Conservation (phyloP, 2,329 filamentous ascomycete genomes). For the Fusarium chuoi region DNA sequence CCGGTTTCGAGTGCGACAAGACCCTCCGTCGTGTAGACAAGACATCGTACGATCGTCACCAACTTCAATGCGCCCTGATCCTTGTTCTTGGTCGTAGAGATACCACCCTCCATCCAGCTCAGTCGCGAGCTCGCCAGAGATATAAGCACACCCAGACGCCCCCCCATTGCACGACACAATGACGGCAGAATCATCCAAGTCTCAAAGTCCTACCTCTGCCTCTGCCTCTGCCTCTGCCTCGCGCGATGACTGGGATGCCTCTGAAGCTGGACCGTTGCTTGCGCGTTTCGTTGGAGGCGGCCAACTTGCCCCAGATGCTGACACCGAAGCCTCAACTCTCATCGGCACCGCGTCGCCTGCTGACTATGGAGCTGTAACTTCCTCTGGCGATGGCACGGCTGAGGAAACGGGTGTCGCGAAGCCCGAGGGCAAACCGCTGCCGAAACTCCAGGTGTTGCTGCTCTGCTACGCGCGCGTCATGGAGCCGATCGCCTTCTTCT, state of each 20-base stretch:
- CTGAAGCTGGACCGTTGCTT: conserved; percentile 39
- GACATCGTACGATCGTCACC: neutral
- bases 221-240: neutral
- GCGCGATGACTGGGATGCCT: conserved; percentile 8
- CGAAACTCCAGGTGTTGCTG: conserved; percentile 73
- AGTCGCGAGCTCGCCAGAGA: neutral
- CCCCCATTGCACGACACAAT: conserved; percentile 10
- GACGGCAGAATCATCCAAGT: conserved; percentile 5
- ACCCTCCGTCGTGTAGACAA: neutral
- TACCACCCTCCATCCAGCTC: neutral
- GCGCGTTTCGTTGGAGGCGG: conserved; percentile 36
- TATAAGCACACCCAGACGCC: neutral
- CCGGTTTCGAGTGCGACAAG: neutral
- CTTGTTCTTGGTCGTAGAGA: conserved; percentile 1
- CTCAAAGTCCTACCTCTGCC: conserved; percentile 3
- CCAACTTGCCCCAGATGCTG: conserved; percentile 28
- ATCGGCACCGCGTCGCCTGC: conserved; percentile 33
- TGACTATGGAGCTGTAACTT: conserved; percentile 8
- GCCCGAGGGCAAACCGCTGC: conserved; percentile 32
- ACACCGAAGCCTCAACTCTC: conserved; percentile 43
- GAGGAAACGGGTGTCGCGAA: neutral
- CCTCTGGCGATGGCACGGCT: conserved; percentile 1
- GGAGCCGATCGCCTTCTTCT: conserved; percentile 85
- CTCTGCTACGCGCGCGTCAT: conserved; percentile 79
- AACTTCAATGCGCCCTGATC: neutral